Conservation (phyloP, 345 rosid genomes). For the Cardiospermum halicacabum region DNA sequence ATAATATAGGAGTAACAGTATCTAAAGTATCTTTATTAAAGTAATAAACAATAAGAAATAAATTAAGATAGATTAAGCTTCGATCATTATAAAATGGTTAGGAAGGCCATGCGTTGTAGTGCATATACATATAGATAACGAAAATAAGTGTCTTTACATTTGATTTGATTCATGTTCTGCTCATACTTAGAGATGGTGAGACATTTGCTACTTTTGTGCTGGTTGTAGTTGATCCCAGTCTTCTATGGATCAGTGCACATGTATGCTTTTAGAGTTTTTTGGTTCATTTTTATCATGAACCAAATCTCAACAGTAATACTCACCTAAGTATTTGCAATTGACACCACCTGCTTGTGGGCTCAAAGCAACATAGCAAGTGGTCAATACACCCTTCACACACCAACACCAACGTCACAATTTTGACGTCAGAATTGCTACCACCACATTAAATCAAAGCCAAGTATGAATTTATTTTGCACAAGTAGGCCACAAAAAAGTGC, state of each 20-base stretch:
- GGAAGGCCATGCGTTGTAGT: too few species aligned
- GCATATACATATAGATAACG: too few species aligned
- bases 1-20: too few species aligned
- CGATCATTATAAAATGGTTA: too few species aligned
- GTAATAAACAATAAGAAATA: too few species aligned
- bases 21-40: too few species aligned
- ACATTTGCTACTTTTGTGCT: neutral
- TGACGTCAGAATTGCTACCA: neutral
- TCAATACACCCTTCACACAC: constrained; percentile 73
- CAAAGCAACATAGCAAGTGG: constrained; percentile 86
- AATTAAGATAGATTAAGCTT: too few species aligned
- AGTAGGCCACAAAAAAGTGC: too few species aligned
- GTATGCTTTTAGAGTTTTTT: constrained; percentile 60
- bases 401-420: neutral
- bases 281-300: constrained; percentile 65
- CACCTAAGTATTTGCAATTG: constrained; percentile 78
- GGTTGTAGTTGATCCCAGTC: constrained; percentile 20
- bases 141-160: constrained; percentile 18
- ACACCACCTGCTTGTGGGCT: constrained; percentile 54
- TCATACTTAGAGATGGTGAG: neutral
- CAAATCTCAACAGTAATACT: constrained; percentile 56
- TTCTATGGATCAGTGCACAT: constrained; percentile 43
- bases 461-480: constrained; percentile 1
- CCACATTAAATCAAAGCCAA: neutral
- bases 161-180: constrained; percentile 16